These are phyloP conservation scores for Colletotrichum scovillei DNA, from an alignment of 2,329 filamentous ascomycete species.

Conservation along the genomic window DNA sequence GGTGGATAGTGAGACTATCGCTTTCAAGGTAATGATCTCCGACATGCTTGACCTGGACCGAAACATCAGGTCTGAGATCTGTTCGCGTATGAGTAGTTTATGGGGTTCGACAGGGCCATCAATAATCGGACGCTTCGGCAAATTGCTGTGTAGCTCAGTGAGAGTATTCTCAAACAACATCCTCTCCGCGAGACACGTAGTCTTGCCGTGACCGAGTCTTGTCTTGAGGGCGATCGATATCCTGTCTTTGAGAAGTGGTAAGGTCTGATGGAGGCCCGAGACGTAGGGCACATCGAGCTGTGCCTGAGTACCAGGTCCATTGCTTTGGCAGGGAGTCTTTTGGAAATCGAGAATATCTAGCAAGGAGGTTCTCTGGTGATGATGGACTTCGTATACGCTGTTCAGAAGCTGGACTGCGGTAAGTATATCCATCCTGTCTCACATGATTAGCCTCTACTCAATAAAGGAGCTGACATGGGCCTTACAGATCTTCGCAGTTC, in stretches of 20 bases:
- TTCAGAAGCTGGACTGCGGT: not conserved
- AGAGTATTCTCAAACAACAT: not conserved
- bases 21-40: not conserved
- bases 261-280: not conserved
- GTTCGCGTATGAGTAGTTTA: not conserved
- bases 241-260: slow-evolving; percentile 4
- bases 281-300: not conserved
- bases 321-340: not conserved
- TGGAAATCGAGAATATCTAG: not conserved
- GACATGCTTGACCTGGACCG: not conserved
- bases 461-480: no score
- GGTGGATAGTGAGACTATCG: not conserved
- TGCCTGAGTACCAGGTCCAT: not conserved
- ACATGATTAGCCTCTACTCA: not conserved
- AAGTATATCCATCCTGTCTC: not conserved
- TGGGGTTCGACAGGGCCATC: not conserved
- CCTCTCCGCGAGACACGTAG: not conserved
- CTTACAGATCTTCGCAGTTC: not conserved
- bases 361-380: not conserved
- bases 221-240: not conserved
- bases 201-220: not conserved
- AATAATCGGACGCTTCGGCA: not conserved
- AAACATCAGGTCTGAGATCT: not conserved
- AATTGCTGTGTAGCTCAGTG: not conserved
- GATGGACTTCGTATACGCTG: not conserved